Percentiles rank a stretch among this genome's conserved stretches.
phyloP scores from a whole-genome alignment of 352 stramenopile species.

The Pythium graminicola region DNA sequence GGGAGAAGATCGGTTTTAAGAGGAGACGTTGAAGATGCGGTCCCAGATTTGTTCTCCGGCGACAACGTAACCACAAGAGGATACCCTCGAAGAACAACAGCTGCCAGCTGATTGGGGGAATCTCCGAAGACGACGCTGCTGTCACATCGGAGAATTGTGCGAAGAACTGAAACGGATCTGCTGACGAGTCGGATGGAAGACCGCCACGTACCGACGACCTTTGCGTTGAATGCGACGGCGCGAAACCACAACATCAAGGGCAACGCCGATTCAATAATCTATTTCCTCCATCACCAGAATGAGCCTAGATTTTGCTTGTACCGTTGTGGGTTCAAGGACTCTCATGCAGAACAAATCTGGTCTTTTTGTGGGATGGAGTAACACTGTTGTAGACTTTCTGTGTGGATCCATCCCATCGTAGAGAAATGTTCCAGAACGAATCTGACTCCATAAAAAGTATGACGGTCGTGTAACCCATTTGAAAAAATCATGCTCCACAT shows the following conservation, averaged over 20 bases:
- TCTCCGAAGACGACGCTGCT: slow-evolving; percentile 3
- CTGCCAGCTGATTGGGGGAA: slow-evolving; percentile 16
- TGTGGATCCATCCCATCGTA: neutral
- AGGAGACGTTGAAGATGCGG: slow-evolving; percentile 23
- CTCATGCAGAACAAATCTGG: neutral
- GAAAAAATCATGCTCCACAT: too few relatives aligned
- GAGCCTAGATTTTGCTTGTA: too few relatives aligned
- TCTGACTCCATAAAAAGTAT: neutral
- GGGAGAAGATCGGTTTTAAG: slow-evolving; percentile 12
- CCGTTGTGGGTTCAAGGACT: neutral
- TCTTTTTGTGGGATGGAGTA: neutral
- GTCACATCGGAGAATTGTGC: slow-evolving; percentile 7
- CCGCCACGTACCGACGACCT: too few relatives aligned
- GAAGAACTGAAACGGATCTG: neutral
- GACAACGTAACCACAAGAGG: slow-evolving; percentile 1
- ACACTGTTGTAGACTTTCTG: neutral
- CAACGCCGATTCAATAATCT: too few relatives aligned
- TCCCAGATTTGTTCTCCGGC: slow-evolving; percentile 12
- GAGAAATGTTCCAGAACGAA: slow-evolving; percentile 5
- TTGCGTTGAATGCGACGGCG: neutral
- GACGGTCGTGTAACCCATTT: neutral
- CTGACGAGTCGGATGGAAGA: neutral
- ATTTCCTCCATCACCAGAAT: too few relatives aligned
- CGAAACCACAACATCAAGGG: too few relatives aligned
- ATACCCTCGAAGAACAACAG: slow-evolving; percentile 15